Base-by-base conservation (phyloP, 257 asterid species). In the Schizonepeta tenuifolia region DNA sequence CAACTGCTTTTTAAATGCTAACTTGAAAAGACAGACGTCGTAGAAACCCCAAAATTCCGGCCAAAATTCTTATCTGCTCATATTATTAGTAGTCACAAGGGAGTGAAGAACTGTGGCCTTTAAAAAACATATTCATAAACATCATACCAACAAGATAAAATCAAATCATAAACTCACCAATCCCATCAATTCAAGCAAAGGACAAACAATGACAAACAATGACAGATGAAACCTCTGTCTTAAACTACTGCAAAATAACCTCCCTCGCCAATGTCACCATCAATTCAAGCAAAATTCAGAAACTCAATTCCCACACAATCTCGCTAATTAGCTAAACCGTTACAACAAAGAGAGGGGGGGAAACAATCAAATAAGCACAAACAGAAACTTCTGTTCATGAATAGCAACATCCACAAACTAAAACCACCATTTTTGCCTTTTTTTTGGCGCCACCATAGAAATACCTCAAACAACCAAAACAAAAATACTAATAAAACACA, bases 281-380 rank as follows among this genome's bases (percentile, higher is more conserved):
- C 69, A 72, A 67, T 67, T 33, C 70, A 71, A 78, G 49, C 60
- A 59, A 13, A 41, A 75, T 15, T 50, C 67, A 61, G 38, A 70
- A 58, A 12, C 41, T 22, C 38, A 12, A 67, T 46, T 35, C 35
- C 75, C 33, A 36, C 53, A 67, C 18, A 70, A 55, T 9, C 47
- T 17, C 50, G 26, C 26, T 2, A 24, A 24, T 24, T 24, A 24
- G n/a, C 26, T 24, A 24, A 24, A 24, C 26, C 26, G 2, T 24
- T 1, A 24, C 26, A 24, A 49, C 65, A 72, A 44, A 1, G 10
- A 54, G 62, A 55, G 51, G 2, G 60, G 33, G 2, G 22, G 0
- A 7, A 59, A 13, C 64, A 69, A 9, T 50, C 7, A 7, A 1
- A 50, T 17, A 50, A 7, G 56, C 56, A 50, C 10, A 18, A 38